Base-by-base conservation (phyloP, 352 stramenopile species). In the Globisporangium okanoganense region DNA sequence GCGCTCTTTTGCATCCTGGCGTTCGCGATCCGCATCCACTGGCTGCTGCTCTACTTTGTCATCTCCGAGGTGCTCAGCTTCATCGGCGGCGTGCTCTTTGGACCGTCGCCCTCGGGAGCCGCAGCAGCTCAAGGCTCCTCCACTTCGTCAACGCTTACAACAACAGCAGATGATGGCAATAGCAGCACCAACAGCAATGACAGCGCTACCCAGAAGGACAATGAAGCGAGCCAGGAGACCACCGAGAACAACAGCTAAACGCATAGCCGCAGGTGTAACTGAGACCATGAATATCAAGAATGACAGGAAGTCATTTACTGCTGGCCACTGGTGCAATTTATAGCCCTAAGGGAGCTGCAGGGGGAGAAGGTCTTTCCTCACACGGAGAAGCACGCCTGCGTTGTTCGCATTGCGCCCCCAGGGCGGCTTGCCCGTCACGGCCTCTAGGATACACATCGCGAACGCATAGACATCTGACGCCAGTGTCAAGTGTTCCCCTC, bases 1-100 rank as follows among this genome's bases (percentile, higher is more conserved):
- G 81, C 81, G 10, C 31, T 92, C 3, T 85, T 91, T 14, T 94
- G 85, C 20, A 64, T 90, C 27, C 31, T 89, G 29, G 79, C 78
- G 10, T 72, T 92, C 18, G 65, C 75, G 20, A 62, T 94, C 4
- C 85, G 82, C 1, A 63, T 89, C 3, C 66, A 85, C 53, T 92
- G 82, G 79, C 69, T 92, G 16, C 43, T 87, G n/a, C 33, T 90
- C 22, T 86, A 88, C 62, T 87, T 82, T 53, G 25, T 79, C 24
- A 67, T 87, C 45, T 79, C 73, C 0, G 72, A 88, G 56, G 73
- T 62, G 18, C 66, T 82, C 47, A 54, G 54, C 0, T 63, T 85
- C 0, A 43, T 86, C 2, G 64, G 69, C 33, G 78, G 63, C 40
- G 55, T 86, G 20, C 33, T 90, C 10, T 71, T 88, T 29, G 80